Conservation (phyloP, 495 filamentous ascomycete species). For the Sordaria brevicollis region DNA sequence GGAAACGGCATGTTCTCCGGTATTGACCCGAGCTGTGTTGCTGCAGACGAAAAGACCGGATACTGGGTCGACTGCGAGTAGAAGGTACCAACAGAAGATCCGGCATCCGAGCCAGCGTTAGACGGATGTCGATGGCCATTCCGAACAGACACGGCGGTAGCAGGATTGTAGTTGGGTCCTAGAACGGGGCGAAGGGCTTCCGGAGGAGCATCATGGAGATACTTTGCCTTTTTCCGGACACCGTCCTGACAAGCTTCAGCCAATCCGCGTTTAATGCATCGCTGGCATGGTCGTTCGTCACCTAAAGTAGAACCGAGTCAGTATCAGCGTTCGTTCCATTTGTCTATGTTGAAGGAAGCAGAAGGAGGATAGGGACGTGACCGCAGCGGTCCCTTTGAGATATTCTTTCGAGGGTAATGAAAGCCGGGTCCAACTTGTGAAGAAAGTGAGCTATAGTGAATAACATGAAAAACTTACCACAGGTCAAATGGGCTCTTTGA, state of each 20-base stretch:
- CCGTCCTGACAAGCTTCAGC: constrained; percentile 89
- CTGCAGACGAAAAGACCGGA: constrained; percentile 19
- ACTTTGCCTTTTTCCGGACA: constrained; percentile 97
- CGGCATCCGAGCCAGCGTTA: constrained; percentile 21
- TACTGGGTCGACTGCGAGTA: constrained; percentile 29
- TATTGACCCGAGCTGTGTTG: constrained; percentile 21
- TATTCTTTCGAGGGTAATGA: not conserved
- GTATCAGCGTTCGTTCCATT: not conserved
- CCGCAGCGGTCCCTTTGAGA: too few relatives aligned
- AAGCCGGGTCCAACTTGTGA: not conserved
- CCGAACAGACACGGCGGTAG: constrained; percentile 22
- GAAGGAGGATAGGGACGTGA: not conserved
- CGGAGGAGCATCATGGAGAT: constrained; percentile 88
- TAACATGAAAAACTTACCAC: constrained; percentile 60
- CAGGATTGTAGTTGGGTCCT: constrained; percentile 44
- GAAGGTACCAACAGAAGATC: constrained; percentile 22
- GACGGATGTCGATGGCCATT: constrained; percentile 22
- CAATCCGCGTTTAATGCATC: constrained; percentile 87
- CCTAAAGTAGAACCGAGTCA: constrained; percentile 25
- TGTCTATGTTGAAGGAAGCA: not conserved
- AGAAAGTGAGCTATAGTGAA: not conserved
- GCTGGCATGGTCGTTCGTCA: constrained; percentile 80
- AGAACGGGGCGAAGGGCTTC: constrained; percentile 51
- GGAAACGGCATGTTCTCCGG: constrained; percentile 42
- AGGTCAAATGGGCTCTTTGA: constrained; percentile 94